Base-by-base conservation (phyloP, 2,329 filamentous ascomycete genomes). In the Rhytidhysteron rufulum region DNA sequence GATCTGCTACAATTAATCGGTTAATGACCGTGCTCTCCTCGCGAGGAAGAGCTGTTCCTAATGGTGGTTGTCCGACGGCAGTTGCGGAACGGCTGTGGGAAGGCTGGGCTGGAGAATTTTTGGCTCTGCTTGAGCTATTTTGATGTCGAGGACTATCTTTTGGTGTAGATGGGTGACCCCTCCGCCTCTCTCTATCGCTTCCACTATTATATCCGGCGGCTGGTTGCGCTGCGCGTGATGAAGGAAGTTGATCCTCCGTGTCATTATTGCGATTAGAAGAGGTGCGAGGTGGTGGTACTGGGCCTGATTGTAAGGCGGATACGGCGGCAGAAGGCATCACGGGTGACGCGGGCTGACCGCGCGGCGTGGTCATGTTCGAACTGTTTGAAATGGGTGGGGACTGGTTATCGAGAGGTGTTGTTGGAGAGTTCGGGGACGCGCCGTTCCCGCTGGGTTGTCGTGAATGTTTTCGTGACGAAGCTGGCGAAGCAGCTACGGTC, bases 11-110 rank as follows among this genome's bases (percentile, higher is more conserved):
- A 47, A 91, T 73, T 47, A 90, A 80, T 45, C 85, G 80, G 60
- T 86, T 87, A 48, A 95, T 77, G 22, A 88, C 82, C 41, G 89
- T 82, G 65, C 85, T 90, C 41, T 86, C 82, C 62, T 95, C 87
- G 43, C 85, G 81, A 11, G 82, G 79, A 10, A 86, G 74, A 31
- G 75, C 62, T 15, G 68, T 67, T 35, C 65, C 65, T 34, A 65
- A 77, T 15, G 76, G 77, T 27, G 78, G 69, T 48, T 74, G 68
- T 29, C 76, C 77, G 42, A 77, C 73, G 34, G 75, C 68, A 20
- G 66, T 68, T 31, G 68, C 63, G 13, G 69, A 72, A 43, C 70
- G 62, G 57, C 69, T 72, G 42, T 70, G 61, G 6, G 53, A 49
- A 44, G 67, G 70, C 48, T 64, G 60, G n/a, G 42, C 27, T 44